These are phyloP conservation scores for Puccinia triticina DNA, from an alignment of 1,284 basidiomycete species.

Conservation along the genomic window DNA sequence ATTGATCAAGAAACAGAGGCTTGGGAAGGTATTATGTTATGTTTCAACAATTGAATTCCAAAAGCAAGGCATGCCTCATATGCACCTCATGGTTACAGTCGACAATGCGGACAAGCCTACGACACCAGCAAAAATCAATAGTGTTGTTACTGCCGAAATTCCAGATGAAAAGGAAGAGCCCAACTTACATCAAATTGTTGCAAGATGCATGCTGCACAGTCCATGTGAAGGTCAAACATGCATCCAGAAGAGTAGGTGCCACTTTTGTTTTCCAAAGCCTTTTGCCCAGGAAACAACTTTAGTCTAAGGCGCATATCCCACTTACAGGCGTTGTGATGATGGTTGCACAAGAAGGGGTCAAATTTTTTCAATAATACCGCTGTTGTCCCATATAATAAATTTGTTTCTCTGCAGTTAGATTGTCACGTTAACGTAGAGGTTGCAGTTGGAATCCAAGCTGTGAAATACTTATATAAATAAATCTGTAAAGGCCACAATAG, in stretches of 20 bases:
- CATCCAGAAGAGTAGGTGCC: background rate
- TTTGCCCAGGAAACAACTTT: background rate
- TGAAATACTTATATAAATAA: conserved; percentile 39
- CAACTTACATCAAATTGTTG: background rate
- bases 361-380: background rate
- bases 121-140: background rate
- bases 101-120: background rate
- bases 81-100: conserved; percentile 58
- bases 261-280: background rate
- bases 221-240: background rate
- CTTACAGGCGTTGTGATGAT: background rate
- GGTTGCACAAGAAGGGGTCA: background rate
- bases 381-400: background rate
- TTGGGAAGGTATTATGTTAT: conserved; percentile 60
- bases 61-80: conserved; percentile 65
- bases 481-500: conserved; percentile 10
- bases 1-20: conserved; percentile 55
- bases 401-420: background rate
- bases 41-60: conserved; percentile 66
- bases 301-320: background rate
- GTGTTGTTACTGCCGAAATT: background rate
- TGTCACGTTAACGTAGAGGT: conserved; percentile 15
- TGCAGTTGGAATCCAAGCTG: background rate
- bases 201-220: too few relatives aligned
- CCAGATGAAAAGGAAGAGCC: background rate